phyloP scores from a whole-genome alignment of 345 rosid species.

The Pistacia integerrima region DNA sequence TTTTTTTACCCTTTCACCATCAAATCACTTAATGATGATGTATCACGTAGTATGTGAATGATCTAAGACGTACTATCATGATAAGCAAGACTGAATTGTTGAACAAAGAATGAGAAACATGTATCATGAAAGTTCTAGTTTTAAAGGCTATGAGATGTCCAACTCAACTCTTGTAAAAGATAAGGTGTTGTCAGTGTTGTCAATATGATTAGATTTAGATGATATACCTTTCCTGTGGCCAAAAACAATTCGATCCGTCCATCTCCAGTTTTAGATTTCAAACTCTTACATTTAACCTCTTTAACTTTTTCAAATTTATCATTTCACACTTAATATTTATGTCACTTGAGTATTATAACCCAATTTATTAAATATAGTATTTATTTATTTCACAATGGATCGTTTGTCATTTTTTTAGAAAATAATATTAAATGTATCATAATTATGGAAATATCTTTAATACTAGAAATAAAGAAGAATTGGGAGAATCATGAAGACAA shows the following conservation, averaged over 20 bases:
- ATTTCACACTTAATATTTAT: neutral
- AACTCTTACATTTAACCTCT: neutral
- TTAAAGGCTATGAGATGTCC: constrained; percentile 20
- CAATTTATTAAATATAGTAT: too few relatives aligned
- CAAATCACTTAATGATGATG: too few relatives aligned
- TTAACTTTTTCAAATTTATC: neutral
- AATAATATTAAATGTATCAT: too few relatives aligned
- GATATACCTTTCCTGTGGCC: neutral
- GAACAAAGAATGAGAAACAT: too few relatives aligned
- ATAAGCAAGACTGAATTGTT: too few relatives aligned
- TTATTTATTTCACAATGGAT: too few relatives aligned
- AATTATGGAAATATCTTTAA: neutral
- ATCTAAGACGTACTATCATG: too few relatives aligned
- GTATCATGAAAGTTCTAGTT: constrained; percentile 10
- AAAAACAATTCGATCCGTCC: neutral
- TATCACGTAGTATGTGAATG: too few relatives aligned
- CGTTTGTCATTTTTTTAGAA: too few relatives aligned
- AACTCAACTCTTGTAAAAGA: constrained; percentile 13
- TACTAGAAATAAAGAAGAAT: neutral
- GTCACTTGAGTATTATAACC: neutral
- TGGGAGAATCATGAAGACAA: neutral
- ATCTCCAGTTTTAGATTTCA: neutral
- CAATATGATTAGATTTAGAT: neutral
- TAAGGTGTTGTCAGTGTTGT: constrained; percentile 25
- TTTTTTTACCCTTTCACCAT: too few relatives aligned